Percentiles rank a stretch among this genome's conserved stretches.
These are phyloP conservation scores for Aspergillus egyptiacus DNA, from an alignment of 495 filamentous ascomycete species.

Conservation along the genomic window DNA sequence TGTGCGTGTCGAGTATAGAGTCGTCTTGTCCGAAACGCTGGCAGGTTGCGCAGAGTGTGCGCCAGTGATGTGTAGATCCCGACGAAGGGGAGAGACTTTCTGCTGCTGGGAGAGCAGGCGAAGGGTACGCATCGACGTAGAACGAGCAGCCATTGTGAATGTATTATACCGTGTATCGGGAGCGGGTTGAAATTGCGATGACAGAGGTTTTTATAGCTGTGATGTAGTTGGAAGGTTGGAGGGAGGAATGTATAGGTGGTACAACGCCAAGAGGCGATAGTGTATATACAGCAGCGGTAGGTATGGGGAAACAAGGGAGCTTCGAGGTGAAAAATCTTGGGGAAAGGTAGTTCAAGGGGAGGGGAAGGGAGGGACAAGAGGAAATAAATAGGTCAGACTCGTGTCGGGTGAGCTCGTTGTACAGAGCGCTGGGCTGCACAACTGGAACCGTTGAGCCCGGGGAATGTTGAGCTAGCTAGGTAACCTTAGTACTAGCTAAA, in stretches of 20 bases:
- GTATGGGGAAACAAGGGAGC: neutral
- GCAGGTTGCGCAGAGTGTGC: conserved; percentile 42
- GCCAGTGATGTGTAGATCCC: conserved; percentile 51
- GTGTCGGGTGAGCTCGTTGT: conserved; percentile 15
- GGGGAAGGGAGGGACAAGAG: neutral
- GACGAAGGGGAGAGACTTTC: conserved; percentile 34
- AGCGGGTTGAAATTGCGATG: neutral
- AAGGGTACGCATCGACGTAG: conserved; percentile 44
- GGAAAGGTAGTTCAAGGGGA: neutral
- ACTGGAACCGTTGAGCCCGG: conserved; percentile 22
- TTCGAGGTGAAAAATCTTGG: neutral
- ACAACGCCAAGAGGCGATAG: conserved; percentile 10
- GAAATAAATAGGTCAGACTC: conserved; percentile 11
- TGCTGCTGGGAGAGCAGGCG: conserved; percentile 41
- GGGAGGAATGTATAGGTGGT: conserved; percentile 10
- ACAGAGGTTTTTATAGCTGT: conserved; percentile 8
- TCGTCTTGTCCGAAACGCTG: conserved; percentile 31
- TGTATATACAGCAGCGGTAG: neutral
- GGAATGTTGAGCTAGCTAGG: conserved; percentile 16
- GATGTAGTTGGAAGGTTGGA: conserved; percentile 8
- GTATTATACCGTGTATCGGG: too few species aligned
- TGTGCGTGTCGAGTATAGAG: conserved; percentile 31
- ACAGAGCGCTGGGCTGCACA: conserved; percentile 14
- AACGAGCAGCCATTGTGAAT: conserved; percentile 45
- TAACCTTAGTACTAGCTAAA: too few species aligned